Percentiles rank a stretch among this genome's conserved stretches.
Evolutionary conservation across 1,139 yeast genomes (phyloP).

Genomic region (Blastobotrys apis): DNA sequence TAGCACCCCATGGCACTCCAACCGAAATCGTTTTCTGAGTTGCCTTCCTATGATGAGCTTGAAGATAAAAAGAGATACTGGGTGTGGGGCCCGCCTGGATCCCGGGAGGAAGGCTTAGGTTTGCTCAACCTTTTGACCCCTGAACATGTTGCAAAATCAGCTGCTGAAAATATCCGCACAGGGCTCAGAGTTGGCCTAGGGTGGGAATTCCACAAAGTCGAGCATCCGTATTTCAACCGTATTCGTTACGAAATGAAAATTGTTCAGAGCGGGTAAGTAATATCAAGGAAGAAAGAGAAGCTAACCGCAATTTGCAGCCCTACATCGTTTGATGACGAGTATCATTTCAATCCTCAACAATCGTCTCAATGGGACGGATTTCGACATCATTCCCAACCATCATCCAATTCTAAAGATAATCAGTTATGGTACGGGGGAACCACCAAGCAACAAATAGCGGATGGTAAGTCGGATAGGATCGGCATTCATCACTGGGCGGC

Average conservation of each 20-base stretch:
- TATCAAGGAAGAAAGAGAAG: slow-evolving; percentile 29
- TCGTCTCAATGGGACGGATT: neutral
- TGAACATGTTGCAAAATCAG: slow-evolving; percentile 20
- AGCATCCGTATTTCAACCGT: slow-evolving; percentile 18
- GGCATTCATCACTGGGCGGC: slow-evolving; percentile 33
- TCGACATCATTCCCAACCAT: slow-evolving; percentile 1
- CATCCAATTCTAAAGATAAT: slow-evolving; percentile 4
- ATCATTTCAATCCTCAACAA: slow-evolving; percentile 29
- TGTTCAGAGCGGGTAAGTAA: slow-evolving; percentile 11
- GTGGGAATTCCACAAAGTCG: slow-evolving; percentile 20
- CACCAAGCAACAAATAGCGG: slow-evolving; percentile 23
- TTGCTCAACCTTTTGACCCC: slow-evolving; percentile 22
- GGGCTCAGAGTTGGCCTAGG: slow-evolving; percentile 24
- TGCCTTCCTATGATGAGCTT: slow-evolving; percentile 20
- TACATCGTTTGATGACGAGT: slow-evolving; percentile 36
- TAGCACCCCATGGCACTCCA: too few relatives aligned
- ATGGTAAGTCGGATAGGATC: slow-evolving; percentile 20
- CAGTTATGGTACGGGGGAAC: slow-evolving; percentile 28
- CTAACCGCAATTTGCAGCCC: too few relatives aligned
- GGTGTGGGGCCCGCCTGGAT: slow-evolving; percentile 25
- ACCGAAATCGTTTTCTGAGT: slow-evolving; percentile 19
- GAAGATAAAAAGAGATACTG: slow-evolving; percentile 22
- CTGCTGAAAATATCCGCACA: slow-evolving; percentile 18
- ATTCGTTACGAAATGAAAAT: slow-evolving; percentile 4
- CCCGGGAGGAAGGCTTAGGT: slow-evolving; percentile 25